Evolutionary conservation across 208 protist species (phyloP), one percentile per base, ranked within the genome.

Genomic region (Acanthamoeba healyi): DNA sequence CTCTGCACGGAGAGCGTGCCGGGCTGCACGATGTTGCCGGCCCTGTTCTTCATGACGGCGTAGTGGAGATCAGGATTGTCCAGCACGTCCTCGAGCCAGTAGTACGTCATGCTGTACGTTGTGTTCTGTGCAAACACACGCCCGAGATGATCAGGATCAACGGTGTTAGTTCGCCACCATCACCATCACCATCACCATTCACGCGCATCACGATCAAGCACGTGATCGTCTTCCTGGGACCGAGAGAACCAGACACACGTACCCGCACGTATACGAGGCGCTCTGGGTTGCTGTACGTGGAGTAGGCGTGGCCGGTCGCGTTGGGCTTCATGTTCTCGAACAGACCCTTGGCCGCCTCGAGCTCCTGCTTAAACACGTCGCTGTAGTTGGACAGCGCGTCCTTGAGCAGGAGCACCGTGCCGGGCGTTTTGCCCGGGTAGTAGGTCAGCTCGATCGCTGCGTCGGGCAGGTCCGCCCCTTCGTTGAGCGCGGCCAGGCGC

Each of bases 81-180:
- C 19, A 24, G 32, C n/a, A 77, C 67, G 67, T 77, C 67, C 67
- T 77, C 67, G 32, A 77, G 29, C 67, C 67, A 77, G 67, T 77
- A 77, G 22, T 77, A 77, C 14, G 67, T 77, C 67, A 77, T 42
- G 36, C 67, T 77, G 36, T 77, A 77, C 67, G 6, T 10, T 36
- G 29, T 77, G 29, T 77, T 36, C 65, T 74, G 65, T 0, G 22
- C 29, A 38, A 17, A 36, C 24, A 70, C 61, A 29, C n/a, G n/a
- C n/a, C n/a, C n/a, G n/a, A n/a, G n/a, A n/a, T n/a, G n/a, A n/a
- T n/a, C n/a, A n/a, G n/a, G n/a, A n/a, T n/a, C n/a, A n/a, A n/a
- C n/a, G n/a, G n/a, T n/a, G n/a, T n/a, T n/a, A n/a, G n/a, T n/a
- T n/a, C n/a, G n/a, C n/a, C n/a, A n/a, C n/a, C n/a, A n/a, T n/a